Evolutionary conservation across 371 early-diverging fungal species (phyloP).

Genomic region (Rozella allomycis): DNA sequence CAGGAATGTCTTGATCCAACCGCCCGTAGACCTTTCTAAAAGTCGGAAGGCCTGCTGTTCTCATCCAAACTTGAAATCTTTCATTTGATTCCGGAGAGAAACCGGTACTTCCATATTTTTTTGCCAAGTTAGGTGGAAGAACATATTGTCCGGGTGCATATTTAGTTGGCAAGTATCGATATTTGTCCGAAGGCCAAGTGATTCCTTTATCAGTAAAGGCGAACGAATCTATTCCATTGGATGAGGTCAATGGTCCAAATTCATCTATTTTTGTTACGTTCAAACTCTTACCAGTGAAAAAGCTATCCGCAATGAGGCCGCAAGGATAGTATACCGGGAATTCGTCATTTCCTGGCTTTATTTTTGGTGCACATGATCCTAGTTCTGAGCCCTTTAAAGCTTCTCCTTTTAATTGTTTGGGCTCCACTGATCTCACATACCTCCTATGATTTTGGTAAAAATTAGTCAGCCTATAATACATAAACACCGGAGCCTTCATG

Average conservation of each 20-base stretch:
- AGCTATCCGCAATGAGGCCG: slow-evolving; percentile 91
- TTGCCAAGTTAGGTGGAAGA: slow-evolving; percentile 23
- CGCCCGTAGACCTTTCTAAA: slow-evolving; percentile 89
- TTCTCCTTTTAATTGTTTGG: slow-evolving; percentile 58
- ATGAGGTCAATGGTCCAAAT: slow-evolving; percentile 2
- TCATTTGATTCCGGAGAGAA: slow-evolving; percentile 15
- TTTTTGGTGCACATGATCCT: slow-evolving; percentile 8
- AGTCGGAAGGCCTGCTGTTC: slow-evolving; percentile 78
- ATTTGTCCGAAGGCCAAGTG: slow-evolving; percentile 65
- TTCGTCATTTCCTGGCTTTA: slow-evolving; percentile 4
- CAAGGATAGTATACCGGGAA: slow-evolving; percentile 69
- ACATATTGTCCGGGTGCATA: slow-evolving; percentile 18
- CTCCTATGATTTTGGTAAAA: slow-evolving; percentile 95
- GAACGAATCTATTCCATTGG: slow-evolving; percentile 8
- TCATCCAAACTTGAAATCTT: slow-evolving; percentile 96
- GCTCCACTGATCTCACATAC: slow-evolving; percentile 74
- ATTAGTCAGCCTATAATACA: slow-evolving; percentile 85
- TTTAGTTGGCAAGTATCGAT: slow-evolving; percentile 15
- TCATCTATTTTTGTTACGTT: too few species aligned
- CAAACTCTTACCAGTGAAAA: slow-evolving; percentile 57
- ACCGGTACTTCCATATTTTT: too few species aligned
- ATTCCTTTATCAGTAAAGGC: slow-evolving; percentile 39
- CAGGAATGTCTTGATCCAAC: slow-evolving; percentile 11
- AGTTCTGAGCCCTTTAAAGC: slow-evolving; percentile 8
- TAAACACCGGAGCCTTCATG: slow-evolving; percentile 42